These are phyloP conservation scores for Pascua guehoae DNA, from an alignment of 1,284 basidiomycete genomes.

Conservation along the genomic window DNA sequence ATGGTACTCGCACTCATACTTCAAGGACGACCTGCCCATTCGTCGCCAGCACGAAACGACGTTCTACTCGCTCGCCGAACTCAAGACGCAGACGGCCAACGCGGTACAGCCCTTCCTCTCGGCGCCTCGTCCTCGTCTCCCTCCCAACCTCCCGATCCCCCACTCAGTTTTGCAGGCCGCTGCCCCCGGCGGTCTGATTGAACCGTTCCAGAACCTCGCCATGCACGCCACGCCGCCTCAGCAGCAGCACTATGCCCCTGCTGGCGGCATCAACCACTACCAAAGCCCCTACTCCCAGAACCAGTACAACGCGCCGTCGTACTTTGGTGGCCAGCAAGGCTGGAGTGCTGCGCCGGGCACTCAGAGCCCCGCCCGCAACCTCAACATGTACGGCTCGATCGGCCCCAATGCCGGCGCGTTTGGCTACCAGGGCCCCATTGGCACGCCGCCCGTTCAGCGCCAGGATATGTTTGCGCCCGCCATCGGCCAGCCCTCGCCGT, in stretches of 20 bases:
- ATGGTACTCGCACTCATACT: slow-evolving; percentile 91
- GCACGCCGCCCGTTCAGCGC: slow-evolving; percentile 16
- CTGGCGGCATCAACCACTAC: slow-evolving; percentile 1
- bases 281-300: slow-evolving; percentile 8
- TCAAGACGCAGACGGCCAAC: slow-evolving; percentile 44
- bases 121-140: slow-evolving; percentile 36
- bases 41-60: slow-evolving; percentile 58
- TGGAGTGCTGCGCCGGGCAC: slow-evolving; percentile 16
- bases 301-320: slow-evolving; percentile 11
- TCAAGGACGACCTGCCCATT: slow-evolving; percentile 78
- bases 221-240: slow-evolving; percentile 15
- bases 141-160: slow-evolving; percentile 44
- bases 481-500: slow-evolving; percentile 25
- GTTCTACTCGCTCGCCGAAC: slow-evolving; percentile 47
- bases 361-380: slow-evolving; percentile 15
- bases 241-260: slow-evolving; percentile 6
- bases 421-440: slow-evolving; percentile 12
- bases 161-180: slow-evolving; percentile 25
- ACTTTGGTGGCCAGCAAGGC: slow-evolving; percentile 7
- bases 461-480: slow-evolving; percentile 14
- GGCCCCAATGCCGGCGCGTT: slow-evolving; percentile 8
- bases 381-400: slow-evolving; percentile 19
- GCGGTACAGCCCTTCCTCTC: slow-evolving; percentile 46
- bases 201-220: slow-evolving; percentile 33
- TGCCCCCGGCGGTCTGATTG: slow-evolving; percentile 20